Conservation (phyloP, 345 rosid genomes). For the Crucihimalaya himalaica region DNA sequence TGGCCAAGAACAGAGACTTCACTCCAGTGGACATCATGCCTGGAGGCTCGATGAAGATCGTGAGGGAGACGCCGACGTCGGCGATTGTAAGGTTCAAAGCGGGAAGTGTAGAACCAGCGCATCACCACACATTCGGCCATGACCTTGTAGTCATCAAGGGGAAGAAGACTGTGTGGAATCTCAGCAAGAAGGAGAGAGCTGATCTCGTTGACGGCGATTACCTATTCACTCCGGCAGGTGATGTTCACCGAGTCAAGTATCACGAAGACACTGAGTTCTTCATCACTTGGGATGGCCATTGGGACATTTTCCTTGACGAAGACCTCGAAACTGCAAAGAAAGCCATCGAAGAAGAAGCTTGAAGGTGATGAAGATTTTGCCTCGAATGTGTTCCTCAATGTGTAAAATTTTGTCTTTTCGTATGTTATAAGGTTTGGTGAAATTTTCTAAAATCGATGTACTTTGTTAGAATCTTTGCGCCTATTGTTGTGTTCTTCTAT, state of each 20-base stretch:
- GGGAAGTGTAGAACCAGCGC: slow-evolving; percentile 91
- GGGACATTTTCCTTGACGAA: slow-evolving; percentile 88
- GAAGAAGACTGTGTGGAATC: slow-evolving; percentile 81
- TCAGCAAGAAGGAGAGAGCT: slow-evolving; percentile 64
- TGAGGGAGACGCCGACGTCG: slow-evolving; percentile 83
- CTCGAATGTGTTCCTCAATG: neutral
- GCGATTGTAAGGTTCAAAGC: slow-evolving; percentile 78
- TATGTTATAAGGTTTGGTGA: neutral
- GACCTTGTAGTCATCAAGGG: slow-evolving; percentile 74
- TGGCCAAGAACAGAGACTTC: slow-evolving; percentile 65
- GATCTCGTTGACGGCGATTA: slow-evolving; percentile 75
- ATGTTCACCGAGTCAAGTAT: slow-evolving; percentile 86
- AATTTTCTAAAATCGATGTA: neutral
- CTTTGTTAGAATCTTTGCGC: neutral
- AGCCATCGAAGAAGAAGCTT: slow-evolving; percentile 41
- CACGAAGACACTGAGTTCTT: slow-evolving; percentile 87
- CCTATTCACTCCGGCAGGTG: slow-evolving; percentile 76
- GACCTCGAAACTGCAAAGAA: slow-evolving; percentile 65
- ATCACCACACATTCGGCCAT: slow-evolving; percentile 90
- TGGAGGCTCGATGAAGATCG: slow-evolving; percentile 88
- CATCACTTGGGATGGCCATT: slow-evolving; percentile 89
- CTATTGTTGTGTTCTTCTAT: neutral
- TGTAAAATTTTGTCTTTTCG: neutral
- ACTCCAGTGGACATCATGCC: slow-evolving; percentile 67
- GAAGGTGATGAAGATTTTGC: neutral